These are phyloP conservation scores for Pigoraptor vietnamica DNA, from an alignment of 78 protist species.

Conservation along the genomic window DNA sequence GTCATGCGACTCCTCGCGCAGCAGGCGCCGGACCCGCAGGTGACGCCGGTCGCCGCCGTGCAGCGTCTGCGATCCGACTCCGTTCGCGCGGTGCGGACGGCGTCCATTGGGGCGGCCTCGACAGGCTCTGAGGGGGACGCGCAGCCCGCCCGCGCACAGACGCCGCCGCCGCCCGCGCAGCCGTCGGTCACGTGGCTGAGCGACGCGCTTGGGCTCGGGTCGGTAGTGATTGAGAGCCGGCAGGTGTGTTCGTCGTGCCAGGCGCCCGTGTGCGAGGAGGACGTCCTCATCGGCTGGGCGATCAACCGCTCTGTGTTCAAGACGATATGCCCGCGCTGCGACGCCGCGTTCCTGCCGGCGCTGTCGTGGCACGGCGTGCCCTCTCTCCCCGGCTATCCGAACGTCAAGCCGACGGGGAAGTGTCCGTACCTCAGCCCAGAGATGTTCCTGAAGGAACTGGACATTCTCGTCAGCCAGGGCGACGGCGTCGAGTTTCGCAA, in stretches of 20 bases:
- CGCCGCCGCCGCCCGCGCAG: no score
- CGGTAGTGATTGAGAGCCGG: background rate
- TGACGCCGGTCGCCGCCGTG: background rate
- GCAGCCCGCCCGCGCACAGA: no score
- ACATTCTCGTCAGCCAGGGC: conserved; percentile 3
- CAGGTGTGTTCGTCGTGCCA: conserved; percentile 13
- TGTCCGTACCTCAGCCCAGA: conserved; percentile 30
- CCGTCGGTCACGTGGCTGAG: background rate
- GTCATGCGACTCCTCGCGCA: background rate
- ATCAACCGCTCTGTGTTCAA: background rate
- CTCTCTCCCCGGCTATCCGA: background rate
- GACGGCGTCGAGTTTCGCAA: conserved; percentile 6
- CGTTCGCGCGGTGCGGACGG: background rate
- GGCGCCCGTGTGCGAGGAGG: background rate
- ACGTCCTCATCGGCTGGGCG: conserved; percentile 15
- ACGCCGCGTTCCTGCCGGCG: background rate
- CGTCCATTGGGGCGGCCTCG: background rate
- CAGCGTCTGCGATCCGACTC: background rate
- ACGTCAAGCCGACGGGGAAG: background rate
- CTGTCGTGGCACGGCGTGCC: background rate
- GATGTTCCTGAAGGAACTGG: conserved; percentile 21
- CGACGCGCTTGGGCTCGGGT: background rate
- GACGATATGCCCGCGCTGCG: background rate
- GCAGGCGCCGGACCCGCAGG: background rate
- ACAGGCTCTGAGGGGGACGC: no score